phyloP scores from a whole-genome alignment of 371 early-diverging fungal genomes.

The Mucor ambiguus region DNA sequence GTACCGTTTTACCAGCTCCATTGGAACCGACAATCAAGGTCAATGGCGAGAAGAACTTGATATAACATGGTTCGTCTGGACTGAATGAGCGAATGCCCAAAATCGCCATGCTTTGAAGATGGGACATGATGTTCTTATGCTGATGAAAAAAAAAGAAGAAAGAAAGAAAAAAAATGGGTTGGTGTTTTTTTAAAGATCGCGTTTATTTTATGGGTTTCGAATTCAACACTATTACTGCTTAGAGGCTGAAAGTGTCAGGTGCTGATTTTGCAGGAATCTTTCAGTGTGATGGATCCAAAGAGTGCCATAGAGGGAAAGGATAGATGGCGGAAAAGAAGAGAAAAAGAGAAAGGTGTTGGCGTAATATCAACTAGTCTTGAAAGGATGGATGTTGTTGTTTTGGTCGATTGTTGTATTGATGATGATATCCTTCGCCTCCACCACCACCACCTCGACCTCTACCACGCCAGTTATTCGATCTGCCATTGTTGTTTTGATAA shows the following conservation, averaged over 20 bases:
- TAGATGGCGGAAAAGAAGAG: too few relatives aligned
- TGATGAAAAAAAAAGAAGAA: not conserved
- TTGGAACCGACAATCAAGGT: slow-evolving; percentile 99
- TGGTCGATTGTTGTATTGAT: not conserved
- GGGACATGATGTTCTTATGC: slow-evolving; percentile 57
- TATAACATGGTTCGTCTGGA: slow-evolving; percentile 76
- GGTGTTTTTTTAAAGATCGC: not conserved
- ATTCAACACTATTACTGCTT: not conserved
- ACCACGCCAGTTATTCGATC: slow-evolving; percentile 6
- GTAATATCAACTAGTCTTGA: not conserved
- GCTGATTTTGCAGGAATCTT: not conserved
- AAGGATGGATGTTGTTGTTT: not conserved
- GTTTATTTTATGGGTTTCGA: not conserved
- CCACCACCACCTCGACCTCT: not conserved
- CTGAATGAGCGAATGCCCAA: slow-evolving; percentile 97
- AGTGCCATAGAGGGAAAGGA: not conserved
- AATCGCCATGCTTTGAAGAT: slow-evolving; percentile 80
- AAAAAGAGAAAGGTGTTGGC: too few relatives aligned
- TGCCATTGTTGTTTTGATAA: slow-evolving; percentile 4
- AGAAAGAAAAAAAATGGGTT: not conserved
- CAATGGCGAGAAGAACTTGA: slow-evolving; percentile 93
- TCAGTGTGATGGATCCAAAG: not conserved
- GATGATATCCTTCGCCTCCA: not conserved
- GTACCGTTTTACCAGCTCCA: slow-evolving; percentile 97
- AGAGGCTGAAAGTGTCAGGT: not conserved